phyloP scores from a whole-genome alignment of 2,329 filamentous ascomycete genomes.

The Pyrenophora tritici-repentis region DNA sequence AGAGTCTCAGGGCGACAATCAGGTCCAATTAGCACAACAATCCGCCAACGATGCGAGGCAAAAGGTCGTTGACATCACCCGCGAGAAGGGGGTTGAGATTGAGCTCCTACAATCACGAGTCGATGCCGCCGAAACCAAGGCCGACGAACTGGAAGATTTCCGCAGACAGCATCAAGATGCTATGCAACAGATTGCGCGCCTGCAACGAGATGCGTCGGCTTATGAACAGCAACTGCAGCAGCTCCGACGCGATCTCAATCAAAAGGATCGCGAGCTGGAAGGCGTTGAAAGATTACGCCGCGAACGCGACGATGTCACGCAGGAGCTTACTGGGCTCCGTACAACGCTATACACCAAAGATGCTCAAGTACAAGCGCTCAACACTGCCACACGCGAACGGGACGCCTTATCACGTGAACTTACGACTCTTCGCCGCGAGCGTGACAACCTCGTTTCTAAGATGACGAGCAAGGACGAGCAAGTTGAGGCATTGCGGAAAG shows the following conservation, averaged over 20 bases:
- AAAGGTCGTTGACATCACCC: constrained; percentile 43
- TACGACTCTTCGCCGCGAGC: constrained; percentile 38
- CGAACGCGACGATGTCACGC: constrained; percentile 42
- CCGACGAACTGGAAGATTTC: constrained; percentile 45
- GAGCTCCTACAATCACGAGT: constrained; percentile 44
- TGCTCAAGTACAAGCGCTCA: constrained; percentile 39
- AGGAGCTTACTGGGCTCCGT: constrained; percentile 38
- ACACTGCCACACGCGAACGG: constrained; percentile 34
- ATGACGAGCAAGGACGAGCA: constrained; percentile 39
- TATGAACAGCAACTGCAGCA: constrained; percentile 43
- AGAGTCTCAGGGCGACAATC: constrained; percentile 48
- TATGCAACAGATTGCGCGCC: constrained; percentile 40
- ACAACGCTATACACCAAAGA: constrained; percentile 37
- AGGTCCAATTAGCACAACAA: constrained; percentile 49
- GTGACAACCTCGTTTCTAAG: constrained; percentile 31
- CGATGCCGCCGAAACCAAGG: constrained; percentile 41
- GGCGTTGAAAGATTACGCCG: constrained; percentile 31
- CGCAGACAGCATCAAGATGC: constrained; percentile 43
- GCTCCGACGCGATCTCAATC: constrained; percentile 33
- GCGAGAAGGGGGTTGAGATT: constrained; percentile 48
- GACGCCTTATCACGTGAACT: constrained; percentile 37
- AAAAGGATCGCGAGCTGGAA: constrained; percentile 40
- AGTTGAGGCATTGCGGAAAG: constrained; percentile 35
- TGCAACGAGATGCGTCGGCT: constrained; percentile 33
- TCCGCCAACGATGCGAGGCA: constrained; percentile 47